Evolutionary conservation across 805 yeast species (phyloP).

Genomic region (Metschnikowia anglica): DNA sequence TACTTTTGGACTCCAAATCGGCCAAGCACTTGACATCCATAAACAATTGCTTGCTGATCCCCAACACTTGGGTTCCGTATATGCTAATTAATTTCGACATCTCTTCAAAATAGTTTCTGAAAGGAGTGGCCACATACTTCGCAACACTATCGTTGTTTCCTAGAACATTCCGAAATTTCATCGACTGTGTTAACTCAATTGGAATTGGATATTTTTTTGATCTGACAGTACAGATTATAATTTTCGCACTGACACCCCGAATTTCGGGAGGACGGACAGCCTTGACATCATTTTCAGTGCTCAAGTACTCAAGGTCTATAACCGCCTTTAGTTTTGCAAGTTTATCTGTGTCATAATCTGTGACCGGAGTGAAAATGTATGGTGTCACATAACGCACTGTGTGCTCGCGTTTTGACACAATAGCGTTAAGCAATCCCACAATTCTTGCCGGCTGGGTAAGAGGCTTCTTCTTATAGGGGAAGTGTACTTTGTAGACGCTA

Average conservation of each 20-base stretch:
- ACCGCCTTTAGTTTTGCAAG: constrained; percentile 5
- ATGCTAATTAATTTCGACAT: constrained; percentile 18
- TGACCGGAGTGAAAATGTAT: constrained; percentile 3
- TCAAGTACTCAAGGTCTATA: constrained; percentile 10
- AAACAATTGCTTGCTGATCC: constrained; percentile 21
- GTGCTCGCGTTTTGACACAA: constrained; percentile 18
- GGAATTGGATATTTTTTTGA: constrained; percentile 32
- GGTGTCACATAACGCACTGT: constrained; percentile 17
- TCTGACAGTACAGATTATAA: constrained; percentile 22
- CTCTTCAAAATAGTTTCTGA: constrained; percentile 22
- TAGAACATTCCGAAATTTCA: constrained; percentile 16
- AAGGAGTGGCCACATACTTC: constrained; percentile 23
- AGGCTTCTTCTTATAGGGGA: constrained; percentile 24
- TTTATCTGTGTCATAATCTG: not conserved
- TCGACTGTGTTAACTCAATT: constrained; percentile 17
- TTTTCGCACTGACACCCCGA: constrained; percentile 16
- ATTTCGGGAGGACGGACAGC: constrained; percentile 18
- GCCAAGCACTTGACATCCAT: constrained; percentile 31
- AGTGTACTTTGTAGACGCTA: constrained; percentile 17
- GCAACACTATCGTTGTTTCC: constrained; percentile 23
- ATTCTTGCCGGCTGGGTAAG: constrained; percentile 24
- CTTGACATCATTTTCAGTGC: constrained; percentile 10
- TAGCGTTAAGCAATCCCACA: constrained; percentile 24
- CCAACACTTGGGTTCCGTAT: constrained; percentile 22
- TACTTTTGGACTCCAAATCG: constrained; percentile 24